Conservation (phyloP, 164 flowering plant species). For the Vitis cinerea region DNA sequence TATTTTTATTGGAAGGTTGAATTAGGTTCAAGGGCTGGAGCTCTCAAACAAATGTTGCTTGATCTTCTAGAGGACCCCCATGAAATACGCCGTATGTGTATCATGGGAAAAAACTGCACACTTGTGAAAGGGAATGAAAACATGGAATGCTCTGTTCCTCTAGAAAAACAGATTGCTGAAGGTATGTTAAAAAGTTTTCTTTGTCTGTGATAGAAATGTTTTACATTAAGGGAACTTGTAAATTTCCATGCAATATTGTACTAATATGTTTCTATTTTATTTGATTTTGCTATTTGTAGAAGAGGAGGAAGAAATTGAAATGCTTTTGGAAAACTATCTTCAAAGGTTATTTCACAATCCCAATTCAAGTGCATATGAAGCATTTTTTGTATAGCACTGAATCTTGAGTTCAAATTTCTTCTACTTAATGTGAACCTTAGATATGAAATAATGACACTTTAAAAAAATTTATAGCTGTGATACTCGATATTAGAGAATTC, state of each 20-base stretch:
- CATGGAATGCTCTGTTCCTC: conserved; percentile 71
- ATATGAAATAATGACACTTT: no score
- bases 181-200: conserved; percentile 38
- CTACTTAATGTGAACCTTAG: no score
- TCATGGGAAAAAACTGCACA: conserved; percentile 90
- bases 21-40: conserved; percentile 88
- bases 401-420: no score
- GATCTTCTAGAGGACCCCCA: conserved; percentile 95
- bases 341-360: conserved; percentile 59
- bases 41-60: conserved; percentile 93
- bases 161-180: conserved; percentile 91
- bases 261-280: conserved; percentile 2
- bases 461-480: no score
- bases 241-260: not conserved
- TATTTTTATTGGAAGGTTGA: conserved; percentile 63
- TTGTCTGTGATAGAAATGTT: not conserved
- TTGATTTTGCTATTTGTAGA: conserved; percentile 51
- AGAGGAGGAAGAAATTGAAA: conserved; percentile 99
- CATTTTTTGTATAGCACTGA: not conserved
- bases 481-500: no score
- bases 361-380: not conserved
- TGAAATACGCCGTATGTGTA: conserved; percentile 89
- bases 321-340: conserved; percentile 96
- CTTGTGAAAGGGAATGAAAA: conserved; percentile 47
- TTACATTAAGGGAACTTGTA: not conserved